Base-by-base conservation (phyloP, 306 rosid genomes). In the Rosa rugosa region DNA sequence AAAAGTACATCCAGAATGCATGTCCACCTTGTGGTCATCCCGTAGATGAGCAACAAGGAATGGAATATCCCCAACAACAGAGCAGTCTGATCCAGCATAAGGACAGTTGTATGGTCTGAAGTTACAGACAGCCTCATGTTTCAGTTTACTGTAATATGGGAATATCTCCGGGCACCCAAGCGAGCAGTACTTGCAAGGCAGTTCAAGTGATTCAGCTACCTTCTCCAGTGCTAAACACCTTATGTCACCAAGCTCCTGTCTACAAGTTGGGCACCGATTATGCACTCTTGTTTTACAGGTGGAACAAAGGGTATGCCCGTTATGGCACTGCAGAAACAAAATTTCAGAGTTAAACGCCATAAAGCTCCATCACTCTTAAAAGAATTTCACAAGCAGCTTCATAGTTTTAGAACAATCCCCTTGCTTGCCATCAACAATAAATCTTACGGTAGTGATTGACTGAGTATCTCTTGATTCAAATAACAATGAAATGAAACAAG, bases 61-160 rank as follows among this genome's bases (percentile, higher is more conserved):
- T 11, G 93, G 85, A 75, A 89, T 91, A 71, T 91, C 89, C 44
- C 96, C 96, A 69, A 81, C 86, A 53, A 82, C 73, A n/a, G 93
- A 89, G 83, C 96, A 91, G 76, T 91, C 96, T 56, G 96, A 91
- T 22, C 96, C 93, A 23, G 96, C 93, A 59, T 89, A 89, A 14
- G 96, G 96, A 75, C 96, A 91, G 77, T 83, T 89, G 80, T 89
- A 89, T n/a, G 96, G 96, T 81, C 96, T 86, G 82, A 84, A 91
- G 84, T 83, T 87, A 80, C 96, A 91, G 44, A 89, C 72, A 56
- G 81, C 59, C 88, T 91, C 96, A 14, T 91, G 96, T 80, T 91
- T 91, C 75, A 91, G 89, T 83, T 91, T 91, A 81, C 88, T 86
- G 71, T 87, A 91, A 75, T 91, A 91, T 22, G 96, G 93, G 73